Evolutionary conservation across 129 eudicot species (phyloP).

Genomic region (Chrysanthemum seticuspe): DNA sequence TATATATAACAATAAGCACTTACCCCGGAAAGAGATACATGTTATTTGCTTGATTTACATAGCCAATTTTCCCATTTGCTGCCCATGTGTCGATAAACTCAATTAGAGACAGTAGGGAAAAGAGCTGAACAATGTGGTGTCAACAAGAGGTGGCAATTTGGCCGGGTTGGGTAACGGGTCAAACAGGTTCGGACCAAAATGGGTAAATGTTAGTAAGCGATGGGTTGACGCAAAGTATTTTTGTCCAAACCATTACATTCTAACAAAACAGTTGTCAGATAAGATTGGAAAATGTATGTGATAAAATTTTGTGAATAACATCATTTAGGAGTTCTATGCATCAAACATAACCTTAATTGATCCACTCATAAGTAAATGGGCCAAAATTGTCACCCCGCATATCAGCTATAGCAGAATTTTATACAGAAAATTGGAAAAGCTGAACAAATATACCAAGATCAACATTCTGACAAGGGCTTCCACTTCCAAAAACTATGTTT

Average conservation of each 20-base stretch:
- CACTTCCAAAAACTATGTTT: slow-evolving; percentile 88
- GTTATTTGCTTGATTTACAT: slow-evolving; percentile 98
- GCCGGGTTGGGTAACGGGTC: too few species aligned
- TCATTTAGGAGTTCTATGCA: too few species aligned
- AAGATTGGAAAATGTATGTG: too few species aligned
- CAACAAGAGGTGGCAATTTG: neutral
- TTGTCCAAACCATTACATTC: too few species aligned
- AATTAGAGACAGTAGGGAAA: neutral
- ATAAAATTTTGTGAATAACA: too few species aligned
- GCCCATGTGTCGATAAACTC: slow-evolving; percentile 29
- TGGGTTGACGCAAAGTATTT: too few species aligned
- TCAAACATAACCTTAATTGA: too few species aligned
- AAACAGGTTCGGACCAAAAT: too few species aligned
- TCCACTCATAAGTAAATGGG: neutral
- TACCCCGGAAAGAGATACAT: slow-evolving; percentile 99
- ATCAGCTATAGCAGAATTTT: neutral
- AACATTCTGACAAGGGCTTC: slow-evolving; percentile 95
- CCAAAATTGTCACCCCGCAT: neutral
- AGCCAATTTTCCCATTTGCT: slow-evolving; percentile 92
- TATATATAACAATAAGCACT: slow-evolving; percentile 21
- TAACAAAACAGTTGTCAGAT: too few species aligned
- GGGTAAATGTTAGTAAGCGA: too few species aligned
- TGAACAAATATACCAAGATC: slow-evolving; percentile 62
- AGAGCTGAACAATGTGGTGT: neutral
- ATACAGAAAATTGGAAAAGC: neutral